phyloP scores from a whole-genome alignment of 208 protist species.

The Leishmania tarentolae region DNA sequence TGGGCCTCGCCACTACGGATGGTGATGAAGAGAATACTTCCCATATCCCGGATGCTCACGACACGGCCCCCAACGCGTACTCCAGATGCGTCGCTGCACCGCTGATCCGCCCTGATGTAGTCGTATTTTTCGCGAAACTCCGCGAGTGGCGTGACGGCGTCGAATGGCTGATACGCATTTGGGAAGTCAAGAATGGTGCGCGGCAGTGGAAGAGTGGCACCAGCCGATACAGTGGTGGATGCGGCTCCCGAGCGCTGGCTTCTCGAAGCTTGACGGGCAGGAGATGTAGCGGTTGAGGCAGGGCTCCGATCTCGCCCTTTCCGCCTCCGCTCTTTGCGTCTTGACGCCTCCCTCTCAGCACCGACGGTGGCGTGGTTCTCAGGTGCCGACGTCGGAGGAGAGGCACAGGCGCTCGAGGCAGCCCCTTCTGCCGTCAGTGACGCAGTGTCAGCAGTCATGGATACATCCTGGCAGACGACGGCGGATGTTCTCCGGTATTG shows the following conservation, averaged over 20 bases:
- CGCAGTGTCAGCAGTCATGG: background rate
- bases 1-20: constrained; percentile 58
- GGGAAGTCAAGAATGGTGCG: constrained; percentile 49
- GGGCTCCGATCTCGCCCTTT: background rate
- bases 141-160: constrained; percentile 42
- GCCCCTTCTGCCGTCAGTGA: background rate
- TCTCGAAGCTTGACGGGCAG: background rate
- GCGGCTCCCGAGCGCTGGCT: background rate
- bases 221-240: background rate
- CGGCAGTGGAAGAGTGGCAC: constrained; percentile 18
- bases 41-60: constrained; percentile 79
- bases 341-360: background rate
- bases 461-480: background rate
- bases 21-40: constrained; percentile 84
- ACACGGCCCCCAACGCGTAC: constrained; percentile 76
- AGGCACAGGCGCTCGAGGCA: background rate
- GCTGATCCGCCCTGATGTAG: constrained; percentile 24
- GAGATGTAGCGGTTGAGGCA: background rate
- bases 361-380: background rate
- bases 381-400: background rate
- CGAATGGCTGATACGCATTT: constrained; percentile 69
- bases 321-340: background rate
- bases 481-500: constrained; percentile 5
- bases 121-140: constrained; percentile 52
- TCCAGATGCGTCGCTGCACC: constrained; percentile 23